phyloP scores from a whole-genome alignment of 139 green algal species.

The Eudorina sp. region DNA sequence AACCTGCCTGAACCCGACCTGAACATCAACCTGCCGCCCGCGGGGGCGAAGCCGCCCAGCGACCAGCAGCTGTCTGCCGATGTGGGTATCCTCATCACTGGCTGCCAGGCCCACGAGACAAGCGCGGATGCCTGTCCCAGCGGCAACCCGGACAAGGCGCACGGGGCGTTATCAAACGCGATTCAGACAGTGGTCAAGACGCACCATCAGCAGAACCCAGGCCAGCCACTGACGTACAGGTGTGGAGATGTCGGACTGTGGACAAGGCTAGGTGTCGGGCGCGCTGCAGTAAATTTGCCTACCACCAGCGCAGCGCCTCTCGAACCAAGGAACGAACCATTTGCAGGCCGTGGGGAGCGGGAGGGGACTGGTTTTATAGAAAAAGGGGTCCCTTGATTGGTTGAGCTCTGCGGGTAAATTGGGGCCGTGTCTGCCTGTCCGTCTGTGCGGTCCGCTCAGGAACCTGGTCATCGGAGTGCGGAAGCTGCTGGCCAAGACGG shows the following conservation, averaged over 20 bases:
- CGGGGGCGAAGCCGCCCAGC: conserved; percentile 47
- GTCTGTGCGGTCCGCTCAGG: no score
- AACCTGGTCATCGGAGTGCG: conserved; percentile 69
- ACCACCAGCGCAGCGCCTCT: no score
- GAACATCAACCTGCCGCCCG: conserved; percentile 36
- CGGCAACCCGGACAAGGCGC: conserved; percentile 68
- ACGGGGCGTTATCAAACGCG: conserved; percentile 76
- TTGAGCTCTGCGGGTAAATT: no score
- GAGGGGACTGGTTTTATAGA: no score
- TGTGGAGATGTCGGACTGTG: not conserved
- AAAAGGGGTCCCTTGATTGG: no score
- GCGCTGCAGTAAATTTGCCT: no score
- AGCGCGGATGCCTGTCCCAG: conserved; percentile 74
- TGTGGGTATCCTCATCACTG: conserved; percentile 77
- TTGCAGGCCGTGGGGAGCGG: no score
- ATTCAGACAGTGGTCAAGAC: conserved; percentile 64
- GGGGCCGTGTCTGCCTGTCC: no score
- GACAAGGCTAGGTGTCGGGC: no score
- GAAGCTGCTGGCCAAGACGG: conserved; percentile 57
- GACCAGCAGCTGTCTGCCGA: conserved; percentile 35
- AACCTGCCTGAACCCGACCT: conserved; percentile 40
- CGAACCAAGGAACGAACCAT: no score
- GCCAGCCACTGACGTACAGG: conserved; percentile 61
- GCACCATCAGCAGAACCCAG: conserved; percentile 58
- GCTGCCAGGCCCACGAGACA: conserved; percentile 74